Evolutionary conservation across 768 basidiomycete genomes (phyloP), one percentile per base, ranked within the genome.

Genomic region (Daedaleopsis sinensis): DNA sequence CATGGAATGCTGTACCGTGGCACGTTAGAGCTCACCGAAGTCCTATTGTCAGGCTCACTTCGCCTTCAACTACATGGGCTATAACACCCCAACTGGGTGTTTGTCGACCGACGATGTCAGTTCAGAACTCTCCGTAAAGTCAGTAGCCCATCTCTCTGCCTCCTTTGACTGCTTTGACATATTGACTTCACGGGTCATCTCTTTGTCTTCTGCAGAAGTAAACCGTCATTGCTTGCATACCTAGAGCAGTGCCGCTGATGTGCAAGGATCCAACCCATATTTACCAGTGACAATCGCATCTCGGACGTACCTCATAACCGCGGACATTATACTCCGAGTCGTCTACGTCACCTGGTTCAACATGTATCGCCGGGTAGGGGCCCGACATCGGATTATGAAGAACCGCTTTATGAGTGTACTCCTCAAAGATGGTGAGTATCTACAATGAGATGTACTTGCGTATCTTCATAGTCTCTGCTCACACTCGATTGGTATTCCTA

Each of bases 331-430:
- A 13, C 36, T 53, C n/a, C n/a, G n/a, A n/a, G n/a, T n/a, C 37
- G 13, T 53, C 37, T 53, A 53, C 52, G 21, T 53, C 18, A 49
- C 47, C 47, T 49, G 47, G 47, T 49, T 49, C 47, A 49, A 53
- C 52, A 53, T 53, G 52, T 35, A 38, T 13, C 52, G 36, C 37
- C 21, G 21, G 12, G 5, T 18, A 19, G 37, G 21, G 5, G 37
- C 37, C 19, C 18, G 21, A 7, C 52, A 53, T 19, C 32, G 37
- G 19, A 39, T 5, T 21, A 21, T 42, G 6, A 38, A 16, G 36
- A 53, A 53, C 21, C 36, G 35, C 9, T 53, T 53, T 19, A 38
- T 37, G 18, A 21, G 23, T 10, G 19, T 53, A 5, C 36, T 53
- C 21, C 36, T 53, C 11, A 15, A 37, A 38, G 52, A 53, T 16